Evolutionary conservation across 2,329 filamentous ascomycete genomes (phyloP).

Genomic region (Penicillium brevicompactum): DNA sequence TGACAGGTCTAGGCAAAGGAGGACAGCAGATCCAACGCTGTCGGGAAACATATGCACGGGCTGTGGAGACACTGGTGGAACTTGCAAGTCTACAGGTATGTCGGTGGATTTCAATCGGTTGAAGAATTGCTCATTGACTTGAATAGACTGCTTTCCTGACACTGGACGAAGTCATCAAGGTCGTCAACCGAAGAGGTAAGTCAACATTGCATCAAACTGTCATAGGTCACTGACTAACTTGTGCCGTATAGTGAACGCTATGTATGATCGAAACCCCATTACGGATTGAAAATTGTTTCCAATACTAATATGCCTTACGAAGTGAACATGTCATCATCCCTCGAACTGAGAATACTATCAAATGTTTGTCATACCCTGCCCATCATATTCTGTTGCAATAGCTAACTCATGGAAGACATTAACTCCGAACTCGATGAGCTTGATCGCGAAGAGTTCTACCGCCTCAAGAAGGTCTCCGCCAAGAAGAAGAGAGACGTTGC

Average conservation of each 20-base stretch:
- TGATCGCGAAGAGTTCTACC: slow-evolving; percentile 96
- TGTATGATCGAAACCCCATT: slow-evolving; percentile 57
- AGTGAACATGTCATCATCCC: slow-evolving; percentile 80
- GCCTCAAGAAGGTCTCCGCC: slow-evolving; percentile 89
- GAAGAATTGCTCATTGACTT: slow-evolving; percentile 13
- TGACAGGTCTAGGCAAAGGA: slow-evolving; percentile 94
- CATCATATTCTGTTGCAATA: neutral
- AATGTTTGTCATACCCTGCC: slow-evolving; percentile 59
- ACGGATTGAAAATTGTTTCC: too few species aligned
- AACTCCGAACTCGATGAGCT: slow-evolving; percentile 97
- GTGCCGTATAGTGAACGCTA: slow-evolving; percentile 74
- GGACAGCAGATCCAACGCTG: slow-evolving; percentile 96
- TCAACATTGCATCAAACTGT: slow-evolving; percentile 3
- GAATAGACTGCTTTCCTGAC: slow-evolving; percentile 89
- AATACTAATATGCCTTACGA: slow-evolving; percentile 17
- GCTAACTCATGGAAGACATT: slow-evolving; percentile 65
- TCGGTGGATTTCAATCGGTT: neutral
- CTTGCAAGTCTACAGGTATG: slow-evolving; percentile 81
- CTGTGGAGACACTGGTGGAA: slow-evolving; percentile 94
- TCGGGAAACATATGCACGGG: slow-evolving; percentile 91
- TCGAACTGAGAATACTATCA: slow-evolving; percentile 98
- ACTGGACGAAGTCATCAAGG: slow-evolving; percentile 97
- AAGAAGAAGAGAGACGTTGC: slow-evolving; percentile 81
- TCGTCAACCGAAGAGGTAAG: slow-evolving; percentile 90
- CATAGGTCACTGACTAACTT: slow-evolving; percentile 23